phyloP scores from a whole-genome alignment of 768 basidiomycete genomes.

The Lanmaoa rubissima region DNA sequence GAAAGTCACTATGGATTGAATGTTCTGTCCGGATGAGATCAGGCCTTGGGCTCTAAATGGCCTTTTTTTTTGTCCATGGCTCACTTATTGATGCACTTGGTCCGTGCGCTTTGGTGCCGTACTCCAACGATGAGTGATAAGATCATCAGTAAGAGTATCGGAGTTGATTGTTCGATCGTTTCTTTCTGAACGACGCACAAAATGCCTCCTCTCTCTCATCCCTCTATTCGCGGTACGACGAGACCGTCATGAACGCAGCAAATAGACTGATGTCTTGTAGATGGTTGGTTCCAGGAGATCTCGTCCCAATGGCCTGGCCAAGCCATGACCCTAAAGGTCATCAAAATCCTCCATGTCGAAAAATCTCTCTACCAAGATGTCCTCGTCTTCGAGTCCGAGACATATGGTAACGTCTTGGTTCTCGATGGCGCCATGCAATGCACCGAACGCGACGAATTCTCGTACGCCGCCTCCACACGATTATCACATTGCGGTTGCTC shows the following conservation, averaged over 20 bases:
- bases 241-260: constrained; percentile 2
- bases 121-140: neutral
- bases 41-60: too few relatives aligned
- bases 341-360: constrained; percentile 92
- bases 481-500: neutral
- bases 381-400: constrained; percentile 93
- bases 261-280: constrained; percentile 33
- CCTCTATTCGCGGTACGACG: constrained; percentile 48
- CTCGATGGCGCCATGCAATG: constrained; percentile 96
- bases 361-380: constrained; percentile 95
- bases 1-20: too few relatives aligned
- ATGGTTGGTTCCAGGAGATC: constrained; percentile 97
- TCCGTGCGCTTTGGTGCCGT: too few relatives aligned
- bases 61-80: too few relatives aligned
- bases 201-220: constrained; percentile 58
- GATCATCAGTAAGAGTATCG: neutral
- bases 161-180: neutral
- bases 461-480: constrained; percentile 55
- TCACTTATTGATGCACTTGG: too few relatives aligned
- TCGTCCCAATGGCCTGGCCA: constrained; percentile 96
- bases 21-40: too few relatives aligned
- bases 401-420: constrained; percentile 95
- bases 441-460: constrained; percentile 98
- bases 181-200: constrained; percentile 8
- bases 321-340: constrained; percentile 96